phyloP scores from a whole-genome alignment of 1,284 basidiomycete genomes.

The Fomitopsis palustris region DNA sequence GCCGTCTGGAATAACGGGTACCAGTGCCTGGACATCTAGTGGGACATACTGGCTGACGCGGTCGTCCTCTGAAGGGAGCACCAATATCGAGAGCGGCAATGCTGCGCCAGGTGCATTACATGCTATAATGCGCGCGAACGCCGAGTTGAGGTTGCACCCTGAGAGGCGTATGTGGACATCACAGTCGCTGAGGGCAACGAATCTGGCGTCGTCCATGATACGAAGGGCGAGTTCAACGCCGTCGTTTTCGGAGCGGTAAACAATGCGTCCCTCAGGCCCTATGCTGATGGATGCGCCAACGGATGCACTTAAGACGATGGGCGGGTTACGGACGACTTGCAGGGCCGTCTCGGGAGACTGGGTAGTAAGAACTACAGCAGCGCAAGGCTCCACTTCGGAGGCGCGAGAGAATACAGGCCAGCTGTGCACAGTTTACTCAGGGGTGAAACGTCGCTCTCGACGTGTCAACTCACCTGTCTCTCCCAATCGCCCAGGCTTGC shows the following conservation, averaged over 20 bases:
- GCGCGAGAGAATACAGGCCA: constrained; percentile 13
- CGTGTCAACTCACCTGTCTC: constrained; percentile 20
- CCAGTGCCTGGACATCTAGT: background rate
- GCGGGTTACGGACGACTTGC: constrained; percentile 6
- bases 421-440: constrained; percentile 8
- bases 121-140: background rate
- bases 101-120: background rate
- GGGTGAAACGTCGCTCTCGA: background rate
- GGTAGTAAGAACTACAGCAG: constrained; percentile 15
- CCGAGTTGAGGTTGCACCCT: background rate
- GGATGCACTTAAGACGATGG: constrained; percentile 11
- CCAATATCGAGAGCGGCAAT: background rate
- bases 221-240: constrained; percentile 5
- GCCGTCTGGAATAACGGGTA: background rate
- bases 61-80: background rate
- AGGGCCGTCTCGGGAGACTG: constrained; percentile 9
- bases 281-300: constrained; percentile 12
- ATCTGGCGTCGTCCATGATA: constrained; percentile 5
- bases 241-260: constrained; percentile 6
- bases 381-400: background rate
- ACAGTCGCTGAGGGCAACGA: background rate
- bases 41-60: background rate
- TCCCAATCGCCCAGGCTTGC: constrained; percentile 20
- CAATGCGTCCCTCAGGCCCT: constrained; percentile 10
- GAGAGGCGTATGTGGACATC: background rate